Conservation (phyloP, 2,329 filamentous ascomycete species). For the Neonectria magnoliae region DNA sequence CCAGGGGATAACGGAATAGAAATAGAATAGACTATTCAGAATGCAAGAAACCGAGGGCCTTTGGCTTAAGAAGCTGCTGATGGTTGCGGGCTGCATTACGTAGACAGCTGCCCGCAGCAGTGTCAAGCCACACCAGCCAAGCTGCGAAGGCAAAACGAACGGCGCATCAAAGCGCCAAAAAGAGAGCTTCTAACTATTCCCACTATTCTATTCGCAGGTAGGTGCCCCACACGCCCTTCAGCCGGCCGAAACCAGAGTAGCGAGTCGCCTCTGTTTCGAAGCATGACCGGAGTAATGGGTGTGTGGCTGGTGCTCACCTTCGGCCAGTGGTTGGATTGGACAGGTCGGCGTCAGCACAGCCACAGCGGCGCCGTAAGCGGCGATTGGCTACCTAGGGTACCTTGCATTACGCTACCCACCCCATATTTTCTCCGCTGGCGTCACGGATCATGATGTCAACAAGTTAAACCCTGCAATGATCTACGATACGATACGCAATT, state of each 20-base stretch:
- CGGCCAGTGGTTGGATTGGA: slow-evolving; percentile 21
- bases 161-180: neutral
- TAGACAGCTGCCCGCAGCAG: slow-evolving; percentile 4
- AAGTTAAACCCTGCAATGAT: neutral
- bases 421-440: neutral
- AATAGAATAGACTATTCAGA: neutral
- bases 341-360: slow-evolving; percentile 14
- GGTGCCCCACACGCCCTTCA: neutral
- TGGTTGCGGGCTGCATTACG: neutral
- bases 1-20: neutral
- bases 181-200: neutral
- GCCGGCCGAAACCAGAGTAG: neutral
- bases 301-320: slow-evolving; percentile 30
- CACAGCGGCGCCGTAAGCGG: neutral
- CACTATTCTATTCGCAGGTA: neutral
- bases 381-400: neutral
- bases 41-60: neutral
- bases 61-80: neutral
- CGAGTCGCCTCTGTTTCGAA: neutral
- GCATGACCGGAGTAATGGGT: slow-evolving; percentile 26
- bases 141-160: neutral
- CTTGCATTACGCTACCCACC: neutral
- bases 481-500: neutral
- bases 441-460: neutral
- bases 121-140: neutral